Evolutionary conservation across 192 early-diverging fungal genomes (phyloP), one percentile per base, ranked within the genome.

Genomic region (Podila epicladia): DNA sequence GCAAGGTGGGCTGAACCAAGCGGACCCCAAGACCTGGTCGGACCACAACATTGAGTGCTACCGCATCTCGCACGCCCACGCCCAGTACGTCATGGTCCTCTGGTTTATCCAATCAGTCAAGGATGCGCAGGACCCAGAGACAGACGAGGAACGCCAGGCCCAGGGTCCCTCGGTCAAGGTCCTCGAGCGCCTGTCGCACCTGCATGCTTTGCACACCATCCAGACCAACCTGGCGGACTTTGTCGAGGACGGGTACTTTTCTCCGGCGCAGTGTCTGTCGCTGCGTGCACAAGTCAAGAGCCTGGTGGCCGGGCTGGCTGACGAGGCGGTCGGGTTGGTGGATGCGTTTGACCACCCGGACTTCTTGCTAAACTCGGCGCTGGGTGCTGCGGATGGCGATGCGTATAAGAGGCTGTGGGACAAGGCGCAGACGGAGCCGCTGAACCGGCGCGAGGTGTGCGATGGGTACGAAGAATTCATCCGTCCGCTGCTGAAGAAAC

Each of bases 331-430:
- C 11, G 84, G 92, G 0, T 85, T 97, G 17, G 93, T 94, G 11
- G 94, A 95, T 60, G 89, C 94, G 0, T 95, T 93, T 84, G 90
- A 87, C 58, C 78, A 94, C 15, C 87, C 93, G 0, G 95, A 97
- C 51, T 91, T 91, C 57, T 71, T 86, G 29, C 84, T 97, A 5
- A 87, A 92, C 76, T 94, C 93, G 31, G 91, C 94, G 2, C 77
- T 97, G 31, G 95, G 92, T n/a, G 83, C 91, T 29, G 87, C 80
- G 33, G 93, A 95, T 65, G 94, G 93, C 49, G 85, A 90, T 49
- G 91, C 93, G 8, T 95, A 95, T 64, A 93, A 94, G 64, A 51
- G 73, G 22, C 37, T 84, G 53, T 71, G 76, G 69, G 69, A 84
- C 24, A 74, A 71, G 73, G 80, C 73, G 9, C 60, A 65, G 32